Evolutionary conservation across 2,329 filamentous ascomycete species (phyloP).

Genomic region (Coniochaeta sp.): DNA sequence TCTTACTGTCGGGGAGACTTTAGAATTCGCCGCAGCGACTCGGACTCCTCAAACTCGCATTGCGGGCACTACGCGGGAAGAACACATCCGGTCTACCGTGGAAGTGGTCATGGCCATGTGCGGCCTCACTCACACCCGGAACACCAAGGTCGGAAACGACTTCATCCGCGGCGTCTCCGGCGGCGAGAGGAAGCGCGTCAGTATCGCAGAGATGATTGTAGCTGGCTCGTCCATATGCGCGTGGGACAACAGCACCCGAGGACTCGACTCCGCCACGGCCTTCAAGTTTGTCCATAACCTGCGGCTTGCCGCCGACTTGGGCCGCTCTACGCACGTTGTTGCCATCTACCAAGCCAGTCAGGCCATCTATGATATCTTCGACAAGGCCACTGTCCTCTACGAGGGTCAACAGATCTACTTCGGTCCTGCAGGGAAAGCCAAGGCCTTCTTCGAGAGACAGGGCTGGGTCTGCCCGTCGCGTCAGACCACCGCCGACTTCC

Average conservation of each 20-base stretch:
- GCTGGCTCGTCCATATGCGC: slow-evolving; percentile 46
- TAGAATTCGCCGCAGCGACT: slow-evolving; percentile 64
- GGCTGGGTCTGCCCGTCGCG: slow-evolving; percentile 62
- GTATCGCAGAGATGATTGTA: slow-evolving; percentile 70
- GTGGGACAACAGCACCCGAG: slow-evolving; percentile 70
- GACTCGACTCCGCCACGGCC: slow-evolving; percentile 67
- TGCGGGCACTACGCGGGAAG: slow-evolving; percentile 51
- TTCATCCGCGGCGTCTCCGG: slow-evolving; percentile 65
- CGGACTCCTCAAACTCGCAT: slow-evolving; percentile 60
- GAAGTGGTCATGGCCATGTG: slow-evolving; percentile 65
- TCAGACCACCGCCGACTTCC: slow-evolving; percentile 63
- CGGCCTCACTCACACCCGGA: slow-evolving; percentile 63
- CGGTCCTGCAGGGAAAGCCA: slow-evolving; percentile 53
- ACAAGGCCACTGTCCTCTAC: slow-evolving; percentile 69
- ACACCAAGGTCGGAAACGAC: slow-evolving; percentile 70
- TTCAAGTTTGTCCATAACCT: slow-evolving; percentile 66
- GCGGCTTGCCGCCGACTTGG: slow-evolving; percentile 57
- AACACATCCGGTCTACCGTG: slow-evolving; percentile 56
- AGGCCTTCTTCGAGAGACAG: slow-evolving; percentile 58
- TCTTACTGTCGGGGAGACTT: slow-evolving; percentile 67
- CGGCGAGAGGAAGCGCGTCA: slow-evolving; percentile 72
- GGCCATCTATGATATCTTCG: slow-evolving; percentile 63
- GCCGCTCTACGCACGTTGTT: slow-evolving; percentile 53
- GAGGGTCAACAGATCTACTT: slow-evolving; percentile 75
- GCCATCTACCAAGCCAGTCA: slow-evolving; percentile 69